Base-by-base conservation (phyloP, 2,329 filamentous ascomycete species). In the Microcyclospora pomicola region DNA sequence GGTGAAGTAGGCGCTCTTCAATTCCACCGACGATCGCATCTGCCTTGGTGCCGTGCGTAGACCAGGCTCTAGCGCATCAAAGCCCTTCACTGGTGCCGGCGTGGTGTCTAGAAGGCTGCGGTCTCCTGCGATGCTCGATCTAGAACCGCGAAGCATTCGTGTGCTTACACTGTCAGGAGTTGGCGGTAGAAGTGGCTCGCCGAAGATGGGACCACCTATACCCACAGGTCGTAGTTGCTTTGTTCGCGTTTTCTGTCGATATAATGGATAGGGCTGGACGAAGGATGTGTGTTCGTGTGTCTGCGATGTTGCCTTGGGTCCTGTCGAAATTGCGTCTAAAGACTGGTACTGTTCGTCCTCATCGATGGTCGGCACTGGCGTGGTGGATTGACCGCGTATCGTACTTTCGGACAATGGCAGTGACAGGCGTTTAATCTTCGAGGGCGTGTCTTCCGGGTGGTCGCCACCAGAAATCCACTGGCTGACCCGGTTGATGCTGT, bases 401-500 rank as follows among this genome's bases (percentile, higher is more conserved):
- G 38, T 33, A 24, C 32, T 33, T 10, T 33, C 39, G 12, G 34
- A 34, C 15, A 49, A 27, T 2, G 45, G 48, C 15, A 49, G 42
- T n/a, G 50, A 47, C 19, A 51, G 44, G 15, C 37, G 39, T 31
- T 49, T 51, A 4, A 49, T 48, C 39, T 51, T 55, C 6, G 54
- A 55, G 7, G 54, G 54, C 30, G 54, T 55, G 4, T 43, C 41
- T n/a, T 49, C 48, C 9, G 30, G 12, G 10, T 35, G 44, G 15
- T 52, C 45, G 12, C 48, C 42, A 12, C 53, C 53, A n/a, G 51
- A 46, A n/a, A 59, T 57, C 56, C 56, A 59, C 31, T 53, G 51
- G 34, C 49, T 59, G 31, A 59, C 56, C 10, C 56, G 50, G 24
- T 52, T 56, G 41, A 58, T 58, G 44, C 56, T 58, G 42, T 56